These are phyloP conservation scores for Cordyceps militaris DNA, from an alignment of 2,329 filamentous ascomycete species.

Conservation along the genomic window DNA sequence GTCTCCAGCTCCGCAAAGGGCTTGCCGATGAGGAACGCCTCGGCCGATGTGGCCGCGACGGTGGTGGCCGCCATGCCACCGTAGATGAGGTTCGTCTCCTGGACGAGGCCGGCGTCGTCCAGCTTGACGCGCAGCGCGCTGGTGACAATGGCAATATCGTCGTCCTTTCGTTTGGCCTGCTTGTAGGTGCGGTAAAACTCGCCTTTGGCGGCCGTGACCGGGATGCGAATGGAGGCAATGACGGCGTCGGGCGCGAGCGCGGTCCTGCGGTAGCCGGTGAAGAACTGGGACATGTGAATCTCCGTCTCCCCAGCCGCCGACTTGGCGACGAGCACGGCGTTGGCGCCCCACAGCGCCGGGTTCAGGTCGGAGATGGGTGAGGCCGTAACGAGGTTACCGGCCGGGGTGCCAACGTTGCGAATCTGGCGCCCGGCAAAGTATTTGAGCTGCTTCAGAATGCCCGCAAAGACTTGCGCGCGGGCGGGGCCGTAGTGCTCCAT, in stretches of 20 bases:
- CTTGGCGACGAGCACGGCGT: constrained; percentile 74
- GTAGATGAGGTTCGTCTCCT: constrained; percentile 74
- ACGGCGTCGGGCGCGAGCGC: constrained; percentile 75
- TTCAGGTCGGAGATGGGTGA: constrained; percentile 96
- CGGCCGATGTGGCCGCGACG: constrained; percentile 73
- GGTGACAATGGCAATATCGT: constrained; percentile 97
- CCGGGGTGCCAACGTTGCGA: constrained; percentile 92
- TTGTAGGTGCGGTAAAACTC: constrained; percentile 91
- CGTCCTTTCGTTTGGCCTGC: constrained; percentile 93
- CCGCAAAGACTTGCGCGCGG: constrained; percentile 74
- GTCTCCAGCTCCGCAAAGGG: constrained; percentile 74
- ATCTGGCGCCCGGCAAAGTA: constrained; percentile 96
- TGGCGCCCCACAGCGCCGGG: constrained; percentile 83
- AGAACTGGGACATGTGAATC: constrained; percentile 89
- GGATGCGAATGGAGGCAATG: constrained; percentile 82
- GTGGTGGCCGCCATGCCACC: constrained; percentile 94
- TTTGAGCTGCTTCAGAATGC: constrained; percentile 86
- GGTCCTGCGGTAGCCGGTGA: constrained; percentile 83
- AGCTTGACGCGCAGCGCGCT: constrained; percentile 72
- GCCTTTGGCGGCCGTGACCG: constrained; percentile 62
- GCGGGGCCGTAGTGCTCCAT: constrained; percentile 67
- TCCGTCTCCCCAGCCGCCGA: constrained; percentile 66
- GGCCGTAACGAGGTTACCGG: constrained; percentile 88
- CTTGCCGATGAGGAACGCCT: constrained; percentile 68
- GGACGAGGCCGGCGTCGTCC: constrained; percentile 60